Conservation (phyloP, 305 asterid species). For the Fraxinus floribunda region DNA sequence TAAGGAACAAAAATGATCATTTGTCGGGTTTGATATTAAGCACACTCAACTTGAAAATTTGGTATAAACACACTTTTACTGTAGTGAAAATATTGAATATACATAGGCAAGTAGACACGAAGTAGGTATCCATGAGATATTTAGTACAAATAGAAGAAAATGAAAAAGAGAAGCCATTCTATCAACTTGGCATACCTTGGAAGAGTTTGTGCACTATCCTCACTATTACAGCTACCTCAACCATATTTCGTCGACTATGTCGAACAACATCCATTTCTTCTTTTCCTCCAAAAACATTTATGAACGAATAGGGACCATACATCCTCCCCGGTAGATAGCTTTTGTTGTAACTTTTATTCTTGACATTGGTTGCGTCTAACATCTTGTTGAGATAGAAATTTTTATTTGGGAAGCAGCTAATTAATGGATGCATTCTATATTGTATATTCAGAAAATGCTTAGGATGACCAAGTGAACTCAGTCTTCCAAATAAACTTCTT, state of each 20-base stretch:
- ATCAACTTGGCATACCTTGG: slow-evolving; percentile 40
- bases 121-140: not conserved
- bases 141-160: not conserved
- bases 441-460: slow-evolving; percentile 62
- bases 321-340: slow-evolving; percentile 44
- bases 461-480: slow-evolving; percentile 52
- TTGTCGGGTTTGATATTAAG: not conserved
- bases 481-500: slow-evolving; percentile 72
- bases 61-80: not conserved
- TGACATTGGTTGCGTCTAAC: slow-evolving; percentile 52
- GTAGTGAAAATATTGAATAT: not conserved
- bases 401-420: slow-evolving; percentile 64
- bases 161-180: not conserved
- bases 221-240: slow-evolving; percentile 61
- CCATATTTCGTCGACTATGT: slow-evolving; percentile 50
- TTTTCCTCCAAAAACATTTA: slow-evolving; percentile 47
- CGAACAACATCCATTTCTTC: slow-evolving; percentile 55
- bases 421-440: slow-evolving; percentile 77
- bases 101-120: not conserved
- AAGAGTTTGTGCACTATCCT: slow-evolving; percentile 52
- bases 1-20: not conserved
- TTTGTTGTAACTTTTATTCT: slow-evolving; percentile 32
- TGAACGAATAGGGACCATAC: slow-evolving; percentile 75
- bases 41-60: not conserved
- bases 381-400: slow-evolving; percentile 49